Base-by-base conservation (phyloP, 306 rosid species). In the Pueraria montana region DNA sequence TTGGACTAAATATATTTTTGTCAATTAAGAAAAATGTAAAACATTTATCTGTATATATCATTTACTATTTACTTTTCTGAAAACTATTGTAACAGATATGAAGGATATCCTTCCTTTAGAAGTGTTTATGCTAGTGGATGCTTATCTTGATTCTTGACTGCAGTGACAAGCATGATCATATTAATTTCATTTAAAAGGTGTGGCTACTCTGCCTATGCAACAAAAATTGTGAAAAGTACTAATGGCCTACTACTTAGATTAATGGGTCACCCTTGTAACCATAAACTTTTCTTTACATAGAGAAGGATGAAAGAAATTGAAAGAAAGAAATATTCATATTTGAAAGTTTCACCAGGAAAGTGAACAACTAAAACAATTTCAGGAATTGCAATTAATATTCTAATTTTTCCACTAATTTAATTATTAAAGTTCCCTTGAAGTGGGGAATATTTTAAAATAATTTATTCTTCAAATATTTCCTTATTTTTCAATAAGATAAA, bases 141-240 rank as follows among this genome's bases (percentile, higher is more conserved):
- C 72, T 24, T 43, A 61, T 8, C 43, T 6, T 38, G 43, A 38
- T 8, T 59, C 71, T 24, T 24, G 71, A 59, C 27, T 43, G 69
- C 53, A 38, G 45, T 49, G 66, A 16, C 56, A 24, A 58, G 27
- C n/a, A 61, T 59, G 24, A 26, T 61, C 26, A 17, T 26, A 13
- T 36, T 45, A 62, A 77, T 45, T 77, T 62, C 50, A 38, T 26
- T 76, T 61, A 59, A 61, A 76, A 59, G 71, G 59, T 76, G 26
- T 43, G 55, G 71, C 45, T 17, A 43, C 43, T 38, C 43, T 38
- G 43, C 11, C 11, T 38, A 38, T 8, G 43, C 43, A 38, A 38
- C 43, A 38, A 38, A 38, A 38, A 16, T 3, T 26, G 53, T 14
- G 80, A 76, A 43, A 76, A 6, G 48, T 45, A 27, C 30, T 38